These are phyloP conservation scores for Diaporthe sp. DNA, from an alignment of 2,329 filamentous ascomycete species.

Conservation along the genomic window DNA sequence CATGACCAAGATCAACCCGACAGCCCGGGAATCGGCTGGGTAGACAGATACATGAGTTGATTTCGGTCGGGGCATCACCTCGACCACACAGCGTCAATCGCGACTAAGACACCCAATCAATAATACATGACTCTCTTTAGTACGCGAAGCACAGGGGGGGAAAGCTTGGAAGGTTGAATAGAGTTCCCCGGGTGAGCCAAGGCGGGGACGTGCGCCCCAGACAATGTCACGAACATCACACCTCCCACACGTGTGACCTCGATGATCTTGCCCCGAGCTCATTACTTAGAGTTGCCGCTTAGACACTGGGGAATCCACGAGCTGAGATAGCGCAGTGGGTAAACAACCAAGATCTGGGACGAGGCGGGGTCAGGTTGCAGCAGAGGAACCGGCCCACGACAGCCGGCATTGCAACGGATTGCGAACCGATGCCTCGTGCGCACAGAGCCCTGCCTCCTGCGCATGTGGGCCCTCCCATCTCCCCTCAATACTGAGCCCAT, in stretches of 20 bases:
- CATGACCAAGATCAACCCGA: background rate
- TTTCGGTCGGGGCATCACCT: background rate
- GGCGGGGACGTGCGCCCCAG: slow-evolving; percentile 15
- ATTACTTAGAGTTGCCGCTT: slow-evolving; percentile 11
- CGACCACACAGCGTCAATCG: too few species aligned
- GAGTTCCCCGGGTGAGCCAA: background rate
- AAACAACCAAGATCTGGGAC: background rate
- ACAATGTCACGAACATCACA: background rate
- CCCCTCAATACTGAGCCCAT: background rate
- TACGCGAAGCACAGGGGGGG: background rate
- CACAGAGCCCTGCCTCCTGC: background rate
- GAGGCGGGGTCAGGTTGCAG: background rate
- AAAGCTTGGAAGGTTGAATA: background rate
- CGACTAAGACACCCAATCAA: background rate
- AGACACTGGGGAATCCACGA: background rate
- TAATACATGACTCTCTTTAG: background rate
- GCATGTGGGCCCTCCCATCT: background rate
- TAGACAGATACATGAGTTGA: background rate
- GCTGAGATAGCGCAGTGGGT: background rate
- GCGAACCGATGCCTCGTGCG: slow-evolving; percentile 21
- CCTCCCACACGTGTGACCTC: background rate
- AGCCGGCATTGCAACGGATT: background rate
- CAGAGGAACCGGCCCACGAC: background rate
- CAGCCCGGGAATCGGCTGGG: background rate
- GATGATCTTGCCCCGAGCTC: background rate